Evolutionary conservation across 148 eudicot genomes (phyloP).

Genomic region (Camellia sinensis): DNA sequence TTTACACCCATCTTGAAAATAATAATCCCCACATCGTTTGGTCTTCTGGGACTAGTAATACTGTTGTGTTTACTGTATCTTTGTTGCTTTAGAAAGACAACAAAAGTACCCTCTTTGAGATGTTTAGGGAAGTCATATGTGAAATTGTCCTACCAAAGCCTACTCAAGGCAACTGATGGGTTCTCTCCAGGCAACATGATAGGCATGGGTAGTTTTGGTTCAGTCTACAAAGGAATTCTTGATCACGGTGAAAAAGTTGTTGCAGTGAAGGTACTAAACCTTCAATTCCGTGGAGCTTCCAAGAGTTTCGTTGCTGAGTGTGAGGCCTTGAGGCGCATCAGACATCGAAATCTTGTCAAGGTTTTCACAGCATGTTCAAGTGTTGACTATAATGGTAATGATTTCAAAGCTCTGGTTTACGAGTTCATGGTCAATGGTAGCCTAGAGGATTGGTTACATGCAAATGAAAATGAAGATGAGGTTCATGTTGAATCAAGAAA

Average conservation of each 20-base stretch:
- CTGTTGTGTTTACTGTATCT: background rate
- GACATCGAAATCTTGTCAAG: background rate
- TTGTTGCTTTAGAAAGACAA: background rate
- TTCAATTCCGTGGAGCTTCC: background rate
- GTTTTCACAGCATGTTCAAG: background rate
- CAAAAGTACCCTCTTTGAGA: background rate
- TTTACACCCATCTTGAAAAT: background rate
- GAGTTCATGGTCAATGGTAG: background rate
- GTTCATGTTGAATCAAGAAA: too few relatives aligned
- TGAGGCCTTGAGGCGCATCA: too few relatives aligned
- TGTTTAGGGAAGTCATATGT: background rate
- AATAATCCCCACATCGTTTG: background rate
- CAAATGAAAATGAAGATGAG: too few relatives aligned
- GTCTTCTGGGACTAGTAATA: background rate
- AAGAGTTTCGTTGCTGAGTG: too few relatives aligned
- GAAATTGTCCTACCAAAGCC: constrained; percentile 2
- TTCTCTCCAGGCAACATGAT: background rate
- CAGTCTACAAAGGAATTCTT: background rate
- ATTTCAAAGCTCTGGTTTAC: too few relatives aligned
- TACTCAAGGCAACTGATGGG: background rate
- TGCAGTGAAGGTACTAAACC: constrained; percentile 4
- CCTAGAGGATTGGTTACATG: too few relatives aligned
- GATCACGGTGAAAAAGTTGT: background rate
- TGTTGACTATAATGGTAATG: too few relatives aligned
- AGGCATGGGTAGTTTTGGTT: background rate